These are phyloP conservation scores for Podospora fimiseda DNA, from an alignment of 495 filamentous ascomycete genomes.

Conservation along the genomic window DNA sequence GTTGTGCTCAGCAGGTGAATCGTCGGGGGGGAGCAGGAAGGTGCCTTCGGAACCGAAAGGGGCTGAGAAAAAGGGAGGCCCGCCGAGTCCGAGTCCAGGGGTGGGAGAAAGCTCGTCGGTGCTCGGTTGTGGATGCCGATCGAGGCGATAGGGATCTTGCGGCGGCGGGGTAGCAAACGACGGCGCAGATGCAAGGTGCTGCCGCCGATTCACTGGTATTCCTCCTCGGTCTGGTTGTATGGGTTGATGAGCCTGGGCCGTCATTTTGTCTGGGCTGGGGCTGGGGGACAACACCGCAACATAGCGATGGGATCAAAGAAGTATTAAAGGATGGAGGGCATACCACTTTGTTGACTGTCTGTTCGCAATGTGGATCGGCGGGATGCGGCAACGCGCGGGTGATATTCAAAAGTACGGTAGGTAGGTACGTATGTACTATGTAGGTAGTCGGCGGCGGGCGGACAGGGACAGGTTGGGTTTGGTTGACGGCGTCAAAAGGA, in stretches of 20 bases:
- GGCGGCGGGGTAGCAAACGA: constrained; percentile 10
- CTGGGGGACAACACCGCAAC: constrained; percentile 3
- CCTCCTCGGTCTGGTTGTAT: constrained; percentile 19
- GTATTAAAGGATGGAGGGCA: neutral
- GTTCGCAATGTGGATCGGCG: neutral
- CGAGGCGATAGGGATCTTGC: neutral
- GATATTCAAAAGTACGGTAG: neutral
- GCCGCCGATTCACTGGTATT: constrained; percentile 7
- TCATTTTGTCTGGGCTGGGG: constrained; percentile 11
- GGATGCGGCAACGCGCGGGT: constrained; percentile 1
- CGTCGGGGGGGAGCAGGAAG: constrained; percentile 27
- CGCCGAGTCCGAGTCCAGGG: neutral
- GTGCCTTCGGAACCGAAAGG: constrained; percentile 16
- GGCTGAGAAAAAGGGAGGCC: constrained; percentile 4
- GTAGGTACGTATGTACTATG: neutral
- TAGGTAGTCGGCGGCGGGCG: too few relatives aligned
- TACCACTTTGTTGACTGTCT: neutral
- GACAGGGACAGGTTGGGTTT: too few relatives aligned
- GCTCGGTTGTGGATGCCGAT: neutral
- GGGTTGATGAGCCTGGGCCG: constrained; percentile 23
- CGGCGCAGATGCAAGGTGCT: constrained; percentile 11
- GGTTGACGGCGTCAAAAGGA: too few relatives aligned
- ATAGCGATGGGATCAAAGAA: constrained; percentile 1
- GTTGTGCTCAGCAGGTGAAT: constrained; percentile 18
- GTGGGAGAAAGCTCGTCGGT: neutral